Percentiles rank a stretch among this genome's conserved stretches.
Evolutionary conservation across 2,329 filamentous ascomycete genomes (phyloP).

Genomic region (Aspergillus uvarum): DNA sequence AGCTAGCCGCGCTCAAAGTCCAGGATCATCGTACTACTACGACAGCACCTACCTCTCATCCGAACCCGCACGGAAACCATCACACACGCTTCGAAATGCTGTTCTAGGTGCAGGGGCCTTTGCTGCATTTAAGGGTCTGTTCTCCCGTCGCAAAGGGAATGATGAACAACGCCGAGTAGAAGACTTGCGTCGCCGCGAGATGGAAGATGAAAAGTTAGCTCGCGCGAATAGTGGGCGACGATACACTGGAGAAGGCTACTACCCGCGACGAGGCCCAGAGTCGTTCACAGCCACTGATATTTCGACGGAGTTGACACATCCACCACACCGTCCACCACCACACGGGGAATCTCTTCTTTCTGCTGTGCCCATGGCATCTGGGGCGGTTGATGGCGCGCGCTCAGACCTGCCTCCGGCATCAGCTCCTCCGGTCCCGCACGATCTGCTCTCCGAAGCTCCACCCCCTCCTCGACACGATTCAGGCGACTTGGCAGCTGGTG

Average conservation of each 20-base stretch:
- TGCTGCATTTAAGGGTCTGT: constrained; percentile 56
- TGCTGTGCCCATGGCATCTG: constrained; percentile 30
- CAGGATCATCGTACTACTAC: constrained; percentile 39
- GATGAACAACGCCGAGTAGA: constrained; percentile 62
- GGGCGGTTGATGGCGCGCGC: constrained; percentile 29
- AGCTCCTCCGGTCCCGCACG: constrained; percentile 42
- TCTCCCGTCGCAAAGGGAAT: constrained; percentile 58
- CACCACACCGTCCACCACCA: constrained; percentile 29
- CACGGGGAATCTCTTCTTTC: constrained; percentile 37
- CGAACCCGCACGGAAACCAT: constrained; percentile 39
- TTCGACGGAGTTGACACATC: constrained; percentile 36
- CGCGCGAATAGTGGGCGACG: constrained; percentile 59
- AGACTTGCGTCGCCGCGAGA: constrained; percentile 50
- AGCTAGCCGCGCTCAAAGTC: constrained; percentile 37
- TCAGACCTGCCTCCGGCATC: constrained; percentile 38
- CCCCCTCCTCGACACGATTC: constrained; percentile 21
- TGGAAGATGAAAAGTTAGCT: constrained; percentile 54
- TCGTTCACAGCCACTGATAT: constrained; percentile 40
- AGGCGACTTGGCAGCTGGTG: constrained; percentile 31
- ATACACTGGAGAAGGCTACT: constrained; percentile 66
- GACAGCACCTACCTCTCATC: constrained; percentile 40
- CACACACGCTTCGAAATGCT: constrained; percentile 58
- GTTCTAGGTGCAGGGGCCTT: constrained; percentile 69
- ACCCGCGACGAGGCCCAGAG: constrained; percentile 33
- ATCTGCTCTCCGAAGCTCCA: constrained; percentile 34